phyloP scores from a whole-genome alignment of 345 rosid species.

The Heritiera littoralis region DNA sequence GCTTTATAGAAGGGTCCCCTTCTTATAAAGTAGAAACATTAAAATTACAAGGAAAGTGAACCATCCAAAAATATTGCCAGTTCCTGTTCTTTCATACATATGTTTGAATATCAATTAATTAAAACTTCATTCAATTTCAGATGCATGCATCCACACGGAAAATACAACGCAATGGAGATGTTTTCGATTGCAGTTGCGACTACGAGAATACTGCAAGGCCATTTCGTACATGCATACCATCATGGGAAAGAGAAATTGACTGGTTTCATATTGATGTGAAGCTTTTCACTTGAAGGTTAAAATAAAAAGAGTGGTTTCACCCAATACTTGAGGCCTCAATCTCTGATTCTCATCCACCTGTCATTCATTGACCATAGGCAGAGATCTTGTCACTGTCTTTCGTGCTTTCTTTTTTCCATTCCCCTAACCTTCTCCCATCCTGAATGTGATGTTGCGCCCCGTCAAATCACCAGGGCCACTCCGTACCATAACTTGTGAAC shows the following conservation, averaged over 20 bases:
- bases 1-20: not conserved
- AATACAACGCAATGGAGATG: not conserved
- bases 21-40: not conserved
- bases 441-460: constrained; percentile 26
- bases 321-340: not conserved
- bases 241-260: constrained; percentile 17
- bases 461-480: constrained; percentile 30
- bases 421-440: constrained; percentile 9
- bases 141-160: not conserved
- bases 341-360: not conserved
- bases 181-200: constrained; percentile 20
- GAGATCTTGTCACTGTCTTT: constrained; percentile 29
- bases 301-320: not conserved
- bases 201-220: not conserved
- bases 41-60: not conserved
- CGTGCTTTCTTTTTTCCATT: constrained; percentile 1
- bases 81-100: not conserved
- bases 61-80: not conserved
- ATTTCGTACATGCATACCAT: not conserved
- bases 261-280: constrained; percentile 31
- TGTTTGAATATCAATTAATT: not conserved
- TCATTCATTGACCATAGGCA: constrained; percentile 15
- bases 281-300: constrained; percentile 34
- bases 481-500: not conserved
- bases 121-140: not conserved